Conservation (phyloP, 2,329 filamentous ascomycete genomes). For the Fusarium sp. region DNA sequence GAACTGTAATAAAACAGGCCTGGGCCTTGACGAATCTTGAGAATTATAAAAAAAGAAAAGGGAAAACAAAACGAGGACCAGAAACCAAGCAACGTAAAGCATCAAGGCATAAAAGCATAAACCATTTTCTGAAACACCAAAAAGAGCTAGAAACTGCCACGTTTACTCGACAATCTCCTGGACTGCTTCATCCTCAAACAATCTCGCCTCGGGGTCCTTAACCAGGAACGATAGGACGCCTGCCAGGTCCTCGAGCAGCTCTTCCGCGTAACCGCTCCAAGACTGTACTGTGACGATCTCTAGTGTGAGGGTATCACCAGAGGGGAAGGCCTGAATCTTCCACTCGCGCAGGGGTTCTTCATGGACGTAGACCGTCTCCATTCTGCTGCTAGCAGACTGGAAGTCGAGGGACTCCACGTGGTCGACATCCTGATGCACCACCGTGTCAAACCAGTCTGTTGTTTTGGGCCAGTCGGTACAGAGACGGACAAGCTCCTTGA, state of each 20-base stretch:
- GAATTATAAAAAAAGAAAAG: neutral
- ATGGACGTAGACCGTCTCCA: neutral
- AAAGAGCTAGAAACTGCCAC: neutral
- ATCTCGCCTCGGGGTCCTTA: neutral
- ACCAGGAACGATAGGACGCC: neutral
- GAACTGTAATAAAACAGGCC: neutral
- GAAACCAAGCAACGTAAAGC: neutral
- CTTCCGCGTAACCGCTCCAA: neutral
- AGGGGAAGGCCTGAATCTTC: neutral
- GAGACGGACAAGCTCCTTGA: slow-evolving; percentile 60
- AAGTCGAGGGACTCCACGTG: neutral
- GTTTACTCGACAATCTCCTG: neutral
- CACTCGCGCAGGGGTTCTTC: neutral
- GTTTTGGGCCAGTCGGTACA: neutral
- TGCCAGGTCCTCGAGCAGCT: neutral
- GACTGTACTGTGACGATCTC: neutral
- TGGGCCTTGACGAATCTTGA: neutral
- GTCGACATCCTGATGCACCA: neutral
- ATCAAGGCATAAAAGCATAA: neutral
- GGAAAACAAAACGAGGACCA: neutral
- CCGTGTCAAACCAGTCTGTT: neutral
- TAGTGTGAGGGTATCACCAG: neutral
- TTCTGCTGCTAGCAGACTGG: neutral
- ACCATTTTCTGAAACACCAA: neutral
- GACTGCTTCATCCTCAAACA: neutral